Base-by-base conservation (phyloP, 2,329 filamentous ascomycete genomes). In the Fusarium scirpi region DNA sequence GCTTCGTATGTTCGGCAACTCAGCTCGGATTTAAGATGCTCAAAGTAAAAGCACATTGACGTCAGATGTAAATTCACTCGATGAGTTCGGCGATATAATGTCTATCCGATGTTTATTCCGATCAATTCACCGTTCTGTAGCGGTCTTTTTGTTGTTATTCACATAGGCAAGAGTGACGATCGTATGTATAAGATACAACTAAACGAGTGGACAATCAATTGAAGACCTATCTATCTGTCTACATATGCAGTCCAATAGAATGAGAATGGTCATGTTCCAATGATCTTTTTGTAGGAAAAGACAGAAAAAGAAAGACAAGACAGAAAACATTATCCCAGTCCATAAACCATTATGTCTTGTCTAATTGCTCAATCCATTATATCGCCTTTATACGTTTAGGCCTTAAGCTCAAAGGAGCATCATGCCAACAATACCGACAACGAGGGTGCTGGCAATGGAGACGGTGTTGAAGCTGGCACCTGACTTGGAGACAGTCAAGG, bases 401-500 rank as follows among this genome's bases (percentile, higher is more conserved):
- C 16, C 15, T 41, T 22, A 34, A 45, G 32, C 43, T 56, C 20
- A 76, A 48, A 76, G 46, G 40, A 74, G 53, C 29, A 69, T 38
- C 27, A 69, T 52, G 18, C 52, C 45, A 43, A 29, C 48, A 51
- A 75, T 22, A 18, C 63, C 71, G 15, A 57, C 67, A 47, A 75
- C 5, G 11, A 59, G 53, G 18, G 67, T 41, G 44, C 59, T 41
- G 16, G 52, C 27, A 8, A 59, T 53, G 13, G 74, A 70, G 57
- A 63, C 57, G 40, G 51, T 51, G n/a, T 52, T 62, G 58, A 55
- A 71, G 38, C 41, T 69, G 10, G 60, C 71, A 11, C 48, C 69
- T n/a, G 72, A 68, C 22, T 67, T 64, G 34, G 71, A 58, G 18
- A 76, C 73, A 18, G 57, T 65, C 27, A 61, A 10, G 10, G 74